Conservation (phyloP, 192 early-diverging fungal genomes). For the Bifiguratus adelaidae region DNA sequence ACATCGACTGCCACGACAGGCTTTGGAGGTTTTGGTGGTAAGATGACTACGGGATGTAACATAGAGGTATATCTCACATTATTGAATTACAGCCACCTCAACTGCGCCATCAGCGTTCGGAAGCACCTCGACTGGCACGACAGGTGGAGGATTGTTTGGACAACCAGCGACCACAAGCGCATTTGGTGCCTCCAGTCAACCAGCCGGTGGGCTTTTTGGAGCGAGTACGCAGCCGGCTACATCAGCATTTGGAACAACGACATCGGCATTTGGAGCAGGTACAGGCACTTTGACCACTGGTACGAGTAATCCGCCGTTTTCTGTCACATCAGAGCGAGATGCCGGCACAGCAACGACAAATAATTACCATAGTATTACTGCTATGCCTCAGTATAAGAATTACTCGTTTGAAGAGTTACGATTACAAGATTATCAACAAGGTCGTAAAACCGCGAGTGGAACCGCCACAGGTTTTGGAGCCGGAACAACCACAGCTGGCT, state of each 20-base stretch:
- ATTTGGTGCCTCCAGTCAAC: constrained; percentile 19
- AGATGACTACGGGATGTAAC: neutral
- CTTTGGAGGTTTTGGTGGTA: constrained; percentile 1
- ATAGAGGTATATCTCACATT: neutral
- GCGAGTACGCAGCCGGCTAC: neutral
- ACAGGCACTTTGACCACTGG: constrained; percentile 20
- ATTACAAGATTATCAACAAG: constrained; percentile 76
- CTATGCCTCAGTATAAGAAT: constrained; percentile 78
- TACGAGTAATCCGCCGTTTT: constrained; percentile 42
- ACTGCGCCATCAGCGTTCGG: constrained; percentile 30
- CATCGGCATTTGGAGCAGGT: constrained; percentile 26
- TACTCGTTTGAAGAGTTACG: constrained; percentile 88
- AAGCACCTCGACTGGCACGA: constrained; percentile 20
- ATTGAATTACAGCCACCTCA: constrained; percentile 15
- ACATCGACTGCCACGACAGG: neutral
- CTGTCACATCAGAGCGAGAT: constrained; percentile 36
- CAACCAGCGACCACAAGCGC: constrained; percentile 18
- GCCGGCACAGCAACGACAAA: constrained; percentile 40
- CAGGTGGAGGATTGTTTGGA: constrained; percentile 16
- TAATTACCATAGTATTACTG: constrained; percentile 58
- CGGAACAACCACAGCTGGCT: constrained; percentile 8
- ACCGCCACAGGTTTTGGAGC: constrained; percentile 18
- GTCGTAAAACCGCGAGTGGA: constrained; percentile 49
- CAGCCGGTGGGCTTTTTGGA: constrained; percentile 13
- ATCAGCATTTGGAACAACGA: constrained; percentile 15